Evolutionary conservation across 2,329 filamentous ascomycete genomes (phyloP), one percentile per base, ranked within the genome.

Genomic region (Arthrobotrys pseudoclavata): DNA sequence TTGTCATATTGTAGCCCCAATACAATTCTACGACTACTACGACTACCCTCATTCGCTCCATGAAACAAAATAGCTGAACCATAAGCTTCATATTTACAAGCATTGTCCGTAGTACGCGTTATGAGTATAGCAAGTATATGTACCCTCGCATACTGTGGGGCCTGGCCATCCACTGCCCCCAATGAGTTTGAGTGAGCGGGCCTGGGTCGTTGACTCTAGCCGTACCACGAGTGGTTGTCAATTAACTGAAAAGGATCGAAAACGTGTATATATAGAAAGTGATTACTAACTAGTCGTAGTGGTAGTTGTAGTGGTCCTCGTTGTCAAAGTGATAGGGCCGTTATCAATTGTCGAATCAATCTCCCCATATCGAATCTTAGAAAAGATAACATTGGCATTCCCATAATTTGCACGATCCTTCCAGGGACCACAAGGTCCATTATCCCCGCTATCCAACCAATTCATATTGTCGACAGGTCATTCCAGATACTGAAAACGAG

Each of bases 281-380:
- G 15, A 18, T 3, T 15, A 29, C 24, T 31, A n/a, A 29, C 24
- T 29, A 53, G 24, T 31, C 0, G 40, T 68, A 2, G 20, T 31
- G 3, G 40, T 69, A 3, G 64, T 69, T 22, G 71, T 57, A 4
- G 55, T 45, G 13, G 26, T 69, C 7, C 47, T 69, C 12, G 50
- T 60, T n/a, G 71, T 64, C 4, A 48, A 66, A 0, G 66, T 57
- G 18, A 53, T 45, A 4, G 24, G 26, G 7, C 20, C 24, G 12
- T 37, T 47, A 37, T 50, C 47, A 9, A 42, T 68, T 0, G 86
- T 90, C 18, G 87, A 87, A 3, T 86, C 87, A 80, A 90, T 87
- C 79, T 90, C 87, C n/a, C 88, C 88, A 85, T 87, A 88, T 80
- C 86, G 86, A 80, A 90, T 87, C 80, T 89, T 86, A 77, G 85